phyloP scores from a whole-genome alignment of 2,329 filamentous ascomycete species.

The Macrophomina phaseolina region DNA sequence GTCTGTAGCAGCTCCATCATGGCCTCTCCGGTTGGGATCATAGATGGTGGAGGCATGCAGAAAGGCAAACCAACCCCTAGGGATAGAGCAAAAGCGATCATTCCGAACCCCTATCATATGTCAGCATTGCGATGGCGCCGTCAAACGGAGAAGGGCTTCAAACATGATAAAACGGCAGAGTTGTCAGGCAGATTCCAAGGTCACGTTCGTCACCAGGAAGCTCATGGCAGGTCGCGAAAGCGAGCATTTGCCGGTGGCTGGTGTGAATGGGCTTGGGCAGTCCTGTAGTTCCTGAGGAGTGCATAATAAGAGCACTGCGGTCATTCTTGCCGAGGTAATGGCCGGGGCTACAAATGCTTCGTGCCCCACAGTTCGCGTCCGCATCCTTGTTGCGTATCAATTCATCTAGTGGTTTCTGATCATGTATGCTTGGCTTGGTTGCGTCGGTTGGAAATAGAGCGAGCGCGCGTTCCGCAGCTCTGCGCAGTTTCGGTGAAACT shows the following conservation, averaged over 20 bases:
- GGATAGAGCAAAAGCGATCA: slow-evolving; percentile 39
- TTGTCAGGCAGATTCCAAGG: slow-evolving; percentile 39
- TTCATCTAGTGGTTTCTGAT: not conserved
- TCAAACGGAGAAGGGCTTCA: too few relatives aligned
- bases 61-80: slow-evolving; percentile 39
- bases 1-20: slow-evolving; percentile 35
- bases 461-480: not conserved
- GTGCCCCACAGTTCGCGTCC: not conserved
- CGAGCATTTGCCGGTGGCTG: slow-evolving; percentile 38
- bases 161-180: slow-evolving; percentile 43
- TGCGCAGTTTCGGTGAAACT: not conserved
- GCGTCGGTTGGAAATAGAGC: not conserved
- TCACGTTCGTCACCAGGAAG: not conserved
- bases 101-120: slow-evolving; percentile 35
- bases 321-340: not conserved
- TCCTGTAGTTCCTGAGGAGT: slow-evolving; percentile 45
- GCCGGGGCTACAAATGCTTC: not conserved
- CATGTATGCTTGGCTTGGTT: not conserved
- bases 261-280: slow-evolving; percentile 44
- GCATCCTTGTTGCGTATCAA: not conserved
- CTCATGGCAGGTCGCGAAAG: slow-evolving; percentile 35
- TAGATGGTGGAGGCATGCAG: slow-evolving; percentile 36
- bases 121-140: too few relatives aligned
- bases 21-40: slow-evolving; percentile 34
- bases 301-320: slow-evolving; percentile 30